A percentile compares a stretch with the other conserved stretches of the same genome.
These are phyloP conservation scores for Lunasporangiospora selenospora DNA, from an alignment of 192 early-diverging fungal species.

Conservation along the genomic window DNA sequence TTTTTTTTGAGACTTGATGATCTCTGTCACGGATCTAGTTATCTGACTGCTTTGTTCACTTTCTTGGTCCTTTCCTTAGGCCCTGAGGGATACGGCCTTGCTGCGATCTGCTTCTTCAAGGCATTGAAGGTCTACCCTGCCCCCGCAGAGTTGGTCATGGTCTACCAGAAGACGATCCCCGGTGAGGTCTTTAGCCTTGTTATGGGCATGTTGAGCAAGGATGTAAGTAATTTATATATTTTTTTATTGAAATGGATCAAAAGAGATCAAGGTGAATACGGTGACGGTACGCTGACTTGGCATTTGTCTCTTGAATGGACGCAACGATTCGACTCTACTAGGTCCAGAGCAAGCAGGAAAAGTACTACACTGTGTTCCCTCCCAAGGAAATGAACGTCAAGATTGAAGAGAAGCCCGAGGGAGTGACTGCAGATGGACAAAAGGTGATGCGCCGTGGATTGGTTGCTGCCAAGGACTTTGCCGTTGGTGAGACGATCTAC, in stretches of 20 bases:
- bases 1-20: too few species aligned
- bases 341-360: constrained; percentile 62
- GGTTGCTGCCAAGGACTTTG: constrained; percentile 68
- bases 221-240: too few species aligned
- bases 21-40: not conserved
- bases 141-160: constrained; percentile 88
- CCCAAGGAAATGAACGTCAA: constrained; percentile 66
- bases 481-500: constrained; percentile 71
- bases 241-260: too few species aligned
- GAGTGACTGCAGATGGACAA: constrained; percentile 42
- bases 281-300: too few species aligned
- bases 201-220: constrained; percentile 82
- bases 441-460: constrained; percentile 65
- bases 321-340: too few species aligned
- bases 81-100: constrained; percentile 61
- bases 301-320: not conserved
- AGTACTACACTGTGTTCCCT: constrained; percentile 82
- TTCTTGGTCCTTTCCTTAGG: constrained; percentile 52
- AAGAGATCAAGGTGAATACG: too few species aligned
- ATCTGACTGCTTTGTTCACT: not conserved
- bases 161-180: constrained; percentile 89
- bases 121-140: constrained; percentile 91
- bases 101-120: constrained; percentile 81
- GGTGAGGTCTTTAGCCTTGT: constrained; percentile 81
- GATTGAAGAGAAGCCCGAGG: constrained; percentile 64